Base-by-base conservation (phyloP, 208 protist species). In the Naegleria lovaniensis region DNA sequence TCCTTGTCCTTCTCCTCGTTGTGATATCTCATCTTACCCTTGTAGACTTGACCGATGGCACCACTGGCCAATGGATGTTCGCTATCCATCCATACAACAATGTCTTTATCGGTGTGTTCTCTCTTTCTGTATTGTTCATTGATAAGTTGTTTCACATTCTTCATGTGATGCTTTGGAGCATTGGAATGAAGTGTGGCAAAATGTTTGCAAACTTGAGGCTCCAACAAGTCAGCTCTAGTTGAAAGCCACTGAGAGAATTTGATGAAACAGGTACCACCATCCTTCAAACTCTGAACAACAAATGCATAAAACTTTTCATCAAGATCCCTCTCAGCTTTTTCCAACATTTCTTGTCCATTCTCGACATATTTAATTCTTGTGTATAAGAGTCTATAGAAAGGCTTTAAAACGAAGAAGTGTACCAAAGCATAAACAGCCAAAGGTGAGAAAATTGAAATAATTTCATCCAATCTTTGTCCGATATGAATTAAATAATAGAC, bases 201-300 rank as follows among this genome's bases (percentile, higher is more conserved):
- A 75, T 91, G 94, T 40, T 88, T 76, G 90, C 96, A 98, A 88
- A 98, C 89, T 75, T 94, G 93, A 36, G 92, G 91, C 0, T 94
- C 92, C 83, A 98, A 98, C 84, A 98, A 94, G 91, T 98, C 97
- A 25, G 95, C 95, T 51, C 97, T 94, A 36, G 96, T 97, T 5
- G 95, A 96, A 86, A 97, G 95, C 97, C 97, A 98, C 91, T 98
- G 97, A 0, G 96, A 96, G 40, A 98, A 93, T 92, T 98, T 98
- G 40, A 98, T 97, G 91, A 97, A 97, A 90, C 94, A 96, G 5
- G 97, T 95, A 0, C 97, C 97, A 93, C 96, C 96, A 15, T 84
- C 33, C 29, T 84, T 33, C 29, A 84, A 84, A 41, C 76, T 84
- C 29, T 84, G 55, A 4, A 67, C 55, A 67, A 67, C 55, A 67